Conservation (phyloP, 2,329 filamentous ascomycete genomes). For the Aureobasidium pullulans region DNA sequence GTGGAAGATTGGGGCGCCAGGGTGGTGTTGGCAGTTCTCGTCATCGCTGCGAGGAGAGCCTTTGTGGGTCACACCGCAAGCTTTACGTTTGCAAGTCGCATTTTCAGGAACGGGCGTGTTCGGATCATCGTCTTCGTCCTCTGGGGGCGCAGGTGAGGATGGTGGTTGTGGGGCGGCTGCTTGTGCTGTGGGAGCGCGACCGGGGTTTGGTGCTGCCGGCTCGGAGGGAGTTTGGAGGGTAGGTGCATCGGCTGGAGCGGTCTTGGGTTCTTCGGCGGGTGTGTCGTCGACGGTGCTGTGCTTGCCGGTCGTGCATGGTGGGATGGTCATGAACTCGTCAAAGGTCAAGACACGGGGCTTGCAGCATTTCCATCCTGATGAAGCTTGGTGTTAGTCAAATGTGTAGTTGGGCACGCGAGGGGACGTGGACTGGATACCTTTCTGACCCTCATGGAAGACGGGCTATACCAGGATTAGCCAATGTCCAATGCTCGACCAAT, state of each 20-base stretch:
- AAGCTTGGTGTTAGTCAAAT: background rate
- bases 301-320: conserved; percentile 85
- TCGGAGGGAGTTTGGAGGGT: background rate
- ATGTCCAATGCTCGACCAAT: background rate
- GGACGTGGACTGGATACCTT: conserved; percentile 56
- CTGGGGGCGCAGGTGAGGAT: conserved; percentile 50
- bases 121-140: conserved; percentile 83
- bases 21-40: conserved; percentile 82
- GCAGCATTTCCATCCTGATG: conserved; percentile 96
- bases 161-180: conserved; percentile 18
- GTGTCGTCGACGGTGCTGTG: conserved; percentile 82
- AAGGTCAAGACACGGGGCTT: conserved; percentile 94
- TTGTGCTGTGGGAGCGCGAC: conserved; percentile 15
- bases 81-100: conserved; percentile 68
- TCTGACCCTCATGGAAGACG: conserved; percentile 95
- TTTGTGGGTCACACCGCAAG: conserved; percentile 62
- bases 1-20: conserved; percentile 87
- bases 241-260: conserved; percentile 8
- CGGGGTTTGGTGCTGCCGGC: background rate
- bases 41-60: conserved; percentile 53
- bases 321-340: conserved; percentile 91
- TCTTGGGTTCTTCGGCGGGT: conserved; percentile 30
- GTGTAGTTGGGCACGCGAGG: background rate
- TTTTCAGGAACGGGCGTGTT: conserved; percentile 64
- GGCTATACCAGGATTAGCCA: conserved; percentile 38